A percentile compares a stretch with the other conserved stretches of the same genome.
Evolutionary conservation across 2,329 filamentous ascomycete genomes (phyloP).

Genomic region (Botryotinia calthae): DNA sequence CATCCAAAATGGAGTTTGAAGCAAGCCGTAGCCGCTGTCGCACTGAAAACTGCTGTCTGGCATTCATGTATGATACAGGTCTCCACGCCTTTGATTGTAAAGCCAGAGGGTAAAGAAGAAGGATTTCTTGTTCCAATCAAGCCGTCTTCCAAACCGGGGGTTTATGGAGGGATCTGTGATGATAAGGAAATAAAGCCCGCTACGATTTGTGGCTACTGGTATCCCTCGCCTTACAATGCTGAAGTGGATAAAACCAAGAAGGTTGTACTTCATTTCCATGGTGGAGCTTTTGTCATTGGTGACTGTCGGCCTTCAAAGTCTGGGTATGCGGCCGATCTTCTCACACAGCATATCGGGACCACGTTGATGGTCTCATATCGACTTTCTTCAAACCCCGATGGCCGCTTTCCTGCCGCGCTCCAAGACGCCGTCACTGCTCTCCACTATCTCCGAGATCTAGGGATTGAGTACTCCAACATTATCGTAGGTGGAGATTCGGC

Average conservation of each 20-base stretch:
- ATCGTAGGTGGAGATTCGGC: background rate
- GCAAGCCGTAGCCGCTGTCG: slow-evolving; percentile 5
- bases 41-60: background rate
- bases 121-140: slow-evolving; percentile 7
- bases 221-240: background rate
- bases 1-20: slow-evolving; percentile 18
- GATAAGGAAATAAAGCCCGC: background rate
- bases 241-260: slow-evolving; percentile 7
- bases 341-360: background rate
- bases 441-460: background rate
- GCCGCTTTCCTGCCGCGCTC: slow-evolving; percentile 49
- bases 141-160: background rate
- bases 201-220: background rate
- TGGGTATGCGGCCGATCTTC: slow-evolving; percentile 36
- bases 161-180: background rate
- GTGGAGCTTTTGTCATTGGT: slow-evolving; percentile 46
- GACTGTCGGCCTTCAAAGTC: slow-evolving; percentile 42
- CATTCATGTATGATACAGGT: background rate
- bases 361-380: background rate
- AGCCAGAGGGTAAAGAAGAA: background rate
- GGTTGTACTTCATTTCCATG: slow-evolving; percentile 48
- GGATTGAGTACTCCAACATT: background rate
- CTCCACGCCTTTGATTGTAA: background rate
- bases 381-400: slow-evolving; percentile 41
- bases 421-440: slow-evolving; percentile 46